Percentiles rank a stretch among this genome's conserved stretches.
These are phyloP conservation scores for Stachybotrys chlorohalonatus DNA, from an alignment of 2,329 filamentous ascomycete species.

Conservation along the genomic window DNA sequence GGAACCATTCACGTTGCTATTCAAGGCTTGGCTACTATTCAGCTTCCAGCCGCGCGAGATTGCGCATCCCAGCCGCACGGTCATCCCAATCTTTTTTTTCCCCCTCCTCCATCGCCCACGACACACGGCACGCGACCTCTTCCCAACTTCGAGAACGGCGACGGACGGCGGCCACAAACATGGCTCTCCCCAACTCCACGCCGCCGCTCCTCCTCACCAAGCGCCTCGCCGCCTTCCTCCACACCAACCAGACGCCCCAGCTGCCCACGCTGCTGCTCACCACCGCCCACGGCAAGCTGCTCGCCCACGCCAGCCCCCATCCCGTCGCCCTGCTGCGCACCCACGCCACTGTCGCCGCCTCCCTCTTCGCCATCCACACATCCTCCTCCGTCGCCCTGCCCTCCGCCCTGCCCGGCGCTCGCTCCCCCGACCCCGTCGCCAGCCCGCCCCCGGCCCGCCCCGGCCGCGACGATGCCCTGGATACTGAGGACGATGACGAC, in stretches of 20 bases:
- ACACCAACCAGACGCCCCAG: conserved; percentile 45
- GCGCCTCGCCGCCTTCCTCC: conserved; percentile 53
- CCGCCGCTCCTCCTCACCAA: conserved; percentile 57
- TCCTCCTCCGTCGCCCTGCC: conserved; percentile 31
- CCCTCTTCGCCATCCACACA: conserved; percentile 50
- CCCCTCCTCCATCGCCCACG: too few species aligned
- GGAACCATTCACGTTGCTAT: too few species aligned
- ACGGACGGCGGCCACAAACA: conserved; percentile 6
- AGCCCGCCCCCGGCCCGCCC: conserved; percentile 11
- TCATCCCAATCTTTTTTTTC: too few species aligned
- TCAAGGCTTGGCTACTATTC: too few species aligned
- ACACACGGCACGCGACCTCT: too few species aligned
- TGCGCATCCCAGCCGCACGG: too few species aligned
- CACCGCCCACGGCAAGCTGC: conserved; percentile 52
- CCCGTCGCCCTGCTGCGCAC: conserved; percentile 49
- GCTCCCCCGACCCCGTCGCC: conserved; percentile 15
- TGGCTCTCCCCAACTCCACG: conserved; percentile 30
- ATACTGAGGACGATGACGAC: conserved; percentile 11
- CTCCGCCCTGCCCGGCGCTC: conserved; percentile 29
- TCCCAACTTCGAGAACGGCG: too few species aligned
- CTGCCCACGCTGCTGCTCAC: conserved; percentile 52
- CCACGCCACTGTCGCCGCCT: conserved; percentile 55
- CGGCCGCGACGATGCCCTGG: conserved; percentile 9
- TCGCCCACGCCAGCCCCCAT: conserved; percentile 49
- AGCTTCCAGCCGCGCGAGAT: too few species aligned